Evolutionary conservation across 2,329 filamentous ascomycete species (phyloP).

Genomic region (Phyllosticta paracitricarpa): DNA sequence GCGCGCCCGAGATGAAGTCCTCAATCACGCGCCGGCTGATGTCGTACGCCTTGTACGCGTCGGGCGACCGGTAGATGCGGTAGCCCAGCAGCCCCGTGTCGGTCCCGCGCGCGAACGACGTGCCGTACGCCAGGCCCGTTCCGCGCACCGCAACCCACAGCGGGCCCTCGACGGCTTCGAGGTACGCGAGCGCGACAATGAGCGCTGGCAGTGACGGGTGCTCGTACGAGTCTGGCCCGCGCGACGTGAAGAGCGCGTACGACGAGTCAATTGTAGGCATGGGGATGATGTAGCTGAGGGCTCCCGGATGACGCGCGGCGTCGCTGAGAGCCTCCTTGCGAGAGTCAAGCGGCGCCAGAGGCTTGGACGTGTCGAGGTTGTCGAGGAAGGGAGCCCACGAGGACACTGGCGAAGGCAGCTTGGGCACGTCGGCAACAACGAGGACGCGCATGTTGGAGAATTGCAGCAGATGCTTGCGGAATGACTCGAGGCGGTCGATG

Average conservation of each 20-base stretch:
- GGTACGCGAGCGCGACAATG: slow-evolving; percentile 80
- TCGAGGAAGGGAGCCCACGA: slow-evolving; percentile 62
- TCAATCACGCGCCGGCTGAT: slow-evolving; percentile 66
- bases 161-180: slow-evolving; percentile 87
- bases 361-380: slow-evolving; percentile 41
- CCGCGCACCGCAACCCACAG: slow-evolving; percentile 90
- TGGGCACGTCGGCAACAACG: slow-evolving; percentile 70
- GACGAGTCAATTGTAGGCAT: slow-evolving; percentile 91
- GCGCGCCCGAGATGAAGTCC: slow-evolving; percentile 61
- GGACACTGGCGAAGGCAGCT: slow-evolving; percentile 63
- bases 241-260: slow-evolving; percentile 66
- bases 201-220: slow-evolving; percentile 74
- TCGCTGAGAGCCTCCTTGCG: slow-evolving; percentile 62
- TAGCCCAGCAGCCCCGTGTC: slow-evolving; percentile 76
- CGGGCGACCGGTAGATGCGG: slow-evolving; percentile 80
- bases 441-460: slow-evolving; percentile 79
- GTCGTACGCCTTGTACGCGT: slow-evolving; percentile 74
- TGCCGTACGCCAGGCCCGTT: slow-evolving; percentile 85
- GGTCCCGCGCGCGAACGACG: slow-evolving; percentile 65
- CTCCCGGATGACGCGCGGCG: slow-evolving; percentile 65
- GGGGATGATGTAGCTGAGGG: slow-evolving; percentile 68
- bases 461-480: slow-evolving; percentile 67
- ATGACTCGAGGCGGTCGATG: slow-evolving; percentile 63
- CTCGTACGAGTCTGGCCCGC: slow-evolving; percentile 63
- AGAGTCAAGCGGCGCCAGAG: slow-evolving; percentile 61